Evolutionary conservation across 108 stramenopile genomes (phyloP), one percentile per base, ranked within the genome.

Genomic region (Schizochytrium sp.): DNA sequence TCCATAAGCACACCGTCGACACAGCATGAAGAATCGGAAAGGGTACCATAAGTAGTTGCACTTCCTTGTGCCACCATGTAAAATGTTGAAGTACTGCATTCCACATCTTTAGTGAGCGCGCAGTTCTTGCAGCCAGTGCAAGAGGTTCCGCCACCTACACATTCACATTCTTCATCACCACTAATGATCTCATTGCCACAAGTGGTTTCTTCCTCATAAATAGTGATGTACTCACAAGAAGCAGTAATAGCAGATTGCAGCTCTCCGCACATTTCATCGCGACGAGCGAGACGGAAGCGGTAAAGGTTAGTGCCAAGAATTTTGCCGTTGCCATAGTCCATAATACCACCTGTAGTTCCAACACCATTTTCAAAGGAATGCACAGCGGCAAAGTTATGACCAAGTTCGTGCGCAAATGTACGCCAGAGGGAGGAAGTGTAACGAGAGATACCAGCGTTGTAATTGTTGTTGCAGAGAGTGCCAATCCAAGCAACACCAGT

Each of bases 331-430:
- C 76, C 76, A 83, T 83, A 83, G 76, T 83, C 76, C 76, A 83
- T 83, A 38, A 83, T 55, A n/a, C 76, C 76, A 10, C 76, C 76
- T 5, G 76, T 83, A 1, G 2, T 55, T n/a, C 40, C 19, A 47
- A 55, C 28, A 5, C 76, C 76, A 53, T 83, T 83, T 50, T 83
- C 76, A 42, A 83, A 83, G 15, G 76, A 55, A 28, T 83, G 76
- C 2, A 5, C 5, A 38, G 53, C 53, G 47, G 17, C 76, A 83
- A 83, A 55, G 10, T 53, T 53, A 3, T 83, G 76, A n/a, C 76
- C 76, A 40, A 83, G 76, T 42, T 83, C 76, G 53, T 83, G 76
- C n/a, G 76, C 76, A 42, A 83, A 83, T n/a, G 76, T 83, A n/a
- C 47, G 19, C 76, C 76, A 83, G 0, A 50, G 10, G 45, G 45